phyloP scores from a whole-genome alignment of 2,329 filamentous ascomycete species.

The Clarireedia homoeocarpa region DNA sequence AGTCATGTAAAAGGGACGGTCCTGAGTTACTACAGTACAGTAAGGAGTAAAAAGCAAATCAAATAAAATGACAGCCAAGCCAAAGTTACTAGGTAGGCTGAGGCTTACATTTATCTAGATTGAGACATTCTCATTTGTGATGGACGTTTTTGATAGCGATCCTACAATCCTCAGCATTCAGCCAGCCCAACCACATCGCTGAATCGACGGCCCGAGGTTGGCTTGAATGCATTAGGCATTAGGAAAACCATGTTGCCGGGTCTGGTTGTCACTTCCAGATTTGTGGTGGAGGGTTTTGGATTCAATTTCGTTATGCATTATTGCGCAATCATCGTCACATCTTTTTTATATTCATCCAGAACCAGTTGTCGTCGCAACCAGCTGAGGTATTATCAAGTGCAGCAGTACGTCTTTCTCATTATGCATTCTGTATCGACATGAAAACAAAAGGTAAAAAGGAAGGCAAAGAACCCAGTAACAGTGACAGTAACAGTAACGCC shows the following conservation, averaged over 20 bases:
- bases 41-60: background rate
- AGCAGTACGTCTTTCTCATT: conserved; percentile 9
- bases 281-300: background rate
- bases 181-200: no score
- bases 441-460: conserved; percentile 10
- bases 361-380: background rate
- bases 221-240: no score
- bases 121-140: background rate
- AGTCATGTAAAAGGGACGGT: no score
- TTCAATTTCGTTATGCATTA: no score
- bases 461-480: conserved; percentile 20
- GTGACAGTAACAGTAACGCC: conserved; percentile 17
- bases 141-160: background rate
- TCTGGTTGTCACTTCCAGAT: background rate
- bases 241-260: background rate
- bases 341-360: no score
- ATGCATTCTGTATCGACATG: conserved; percentile 23
- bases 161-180: no score
- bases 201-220: no score
- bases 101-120: no score
- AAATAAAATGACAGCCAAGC: background rate
- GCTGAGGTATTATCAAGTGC: background rate
- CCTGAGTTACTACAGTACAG: no score
- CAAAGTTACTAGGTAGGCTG: no score
- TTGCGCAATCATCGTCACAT: no score